Evolutionary conservation across 2,329 filamentous ascomycete species (phyloP).

Genomic region (Cladorrhinum sp.): DNA sequence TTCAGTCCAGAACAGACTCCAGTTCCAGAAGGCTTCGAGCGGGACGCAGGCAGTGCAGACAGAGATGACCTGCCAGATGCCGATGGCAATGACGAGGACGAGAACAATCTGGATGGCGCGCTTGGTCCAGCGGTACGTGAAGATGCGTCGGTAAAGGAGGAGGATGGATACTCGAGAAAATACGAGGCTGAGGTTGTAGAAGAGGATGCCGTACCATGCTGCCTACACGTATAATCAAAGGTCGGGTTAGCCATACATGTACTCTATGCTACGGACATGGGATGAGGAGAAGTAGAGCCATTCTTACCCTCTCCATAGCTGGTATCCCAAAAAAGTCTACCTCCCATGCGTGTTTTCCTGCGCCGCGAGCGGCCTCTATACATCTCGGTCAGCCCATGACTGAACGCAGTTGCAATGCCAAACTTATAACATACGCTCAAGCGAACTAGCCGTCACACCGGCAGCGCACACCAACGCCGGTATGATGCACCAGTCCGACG

Average conservation of each 20-base stretch:
- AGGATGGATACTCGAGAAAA: slow-evolving; percentile 33
- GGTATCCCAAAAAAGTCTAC: slow-evolving; percentile 14
- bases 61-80: slow-evolving; percentile 29
- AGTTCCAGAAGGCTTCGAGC: slow-evolving; percentile 33
- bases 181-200: slow-evolving; percentile 30
- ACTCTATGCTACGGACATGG: neutral
- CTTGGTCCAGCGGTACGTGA: slow-evolving; percentile 32
- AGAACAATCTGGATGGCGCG: slow-evolving; percentile 31
- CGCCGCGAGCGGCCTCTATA: slow-evolving; percentile 23
- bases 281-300: neutral
- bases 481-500: slow-evolving; percentile 38
- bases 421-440: slow-evolving; percentile 30
- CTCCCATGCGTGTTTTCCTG: slow-evolving; percentile 27
- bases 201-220: slow-evolving; percentile 31
- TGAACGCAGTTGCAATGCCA: neutral
- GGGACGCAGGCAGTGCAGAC: slow-evolving; percentile 33
- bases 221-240: slow-evolving; percentile 18
- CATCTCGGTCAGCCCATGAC: neutral
- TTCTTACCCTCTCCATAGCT: slow-evolving; percentile 20
- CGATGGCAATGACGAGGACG: slow-evolving; percentile 27
- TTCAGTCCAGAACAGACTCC: slow-evolving; percentile 18
- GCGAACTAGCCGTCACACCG: slow-evolving; percentile 26
- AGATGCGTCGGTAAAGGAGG: slow-evolving; percentile 31
- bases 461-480: slow-evolving; percentile 32
- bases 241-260: neutral